Percentiles rank a stretch among this genome's conserved stretches.
Evolutionary conservation across 352 stramenopile genomes (phyloP).

Genomic region (Pythium vanterpoolii): DNA sequence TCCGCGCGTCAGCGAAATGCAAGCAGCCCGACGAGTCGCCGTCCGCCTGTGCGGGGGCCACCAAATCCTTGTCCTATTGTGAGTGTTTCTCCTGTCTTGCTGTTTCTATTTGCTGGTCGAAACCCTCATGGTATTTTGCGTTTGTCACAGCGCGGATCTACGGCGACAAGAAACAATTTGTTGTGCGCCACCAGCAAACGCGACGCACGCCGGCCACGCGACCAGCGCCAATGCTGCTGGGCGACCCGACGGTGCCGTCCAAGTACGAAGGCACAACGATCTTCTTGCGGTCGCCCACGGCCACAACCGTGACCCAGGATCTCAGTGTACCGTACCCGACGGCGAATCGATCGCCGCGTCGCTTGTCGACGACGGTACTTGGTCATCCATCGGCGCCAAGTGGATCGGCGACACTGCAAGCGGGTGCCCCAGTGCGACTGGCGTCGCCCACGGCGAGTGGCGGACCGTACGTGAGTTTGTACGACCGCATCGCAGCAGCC

Average conservation of each 20-base stretch:
- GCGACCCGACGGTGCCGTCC: slow-evolving; percentile 26
- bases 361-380: neutral
- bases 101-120: neutral
- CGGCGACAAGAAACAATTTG: slow-evolving; percentile 76
- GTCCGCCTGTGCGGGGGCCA: slow-evolving; percentile 23
- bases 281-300: slow-evolving; percentile 45
- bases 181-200: slow-evolving; percentile 54
- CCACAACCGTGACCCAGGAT: slow-evolving; percentile 27
- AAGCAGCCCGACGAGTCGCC: slow-evolving; percentile 19
- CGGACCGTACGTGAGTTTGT: slow-evolving; percentile 56
- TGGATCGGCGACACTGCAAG: neutral
- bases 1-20: slow-evolving; percentile 45
- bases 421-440: neutral
- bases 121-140: neutral
- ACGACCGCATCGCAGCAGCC: slow-evolving; percentile 55
- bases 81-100: slow-evolving; percentile 14
- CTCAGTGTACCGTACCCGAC: slow-evolving; percentile 19
- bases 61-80: slow-evolving; percentile 78
- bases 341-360: neutral
- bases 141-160: slow-evolving; percentile 56
- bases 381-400: slow-evolving; percentile 1
- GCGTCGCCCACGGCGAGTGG: slow-evolving; percentile 8
- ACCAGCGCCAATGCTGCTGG: slow-evolving; percentile 34
- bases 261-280: slow-evolving; percentile 53
- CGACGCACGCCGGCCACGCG: slow-evolving; percentile 35